Percentiles rank a stretch among this genome's conserved stretches.
phyloP scores from a whole-genome alignment of 805 yeast species.

The Kluyveromyces lactis region DNA sequence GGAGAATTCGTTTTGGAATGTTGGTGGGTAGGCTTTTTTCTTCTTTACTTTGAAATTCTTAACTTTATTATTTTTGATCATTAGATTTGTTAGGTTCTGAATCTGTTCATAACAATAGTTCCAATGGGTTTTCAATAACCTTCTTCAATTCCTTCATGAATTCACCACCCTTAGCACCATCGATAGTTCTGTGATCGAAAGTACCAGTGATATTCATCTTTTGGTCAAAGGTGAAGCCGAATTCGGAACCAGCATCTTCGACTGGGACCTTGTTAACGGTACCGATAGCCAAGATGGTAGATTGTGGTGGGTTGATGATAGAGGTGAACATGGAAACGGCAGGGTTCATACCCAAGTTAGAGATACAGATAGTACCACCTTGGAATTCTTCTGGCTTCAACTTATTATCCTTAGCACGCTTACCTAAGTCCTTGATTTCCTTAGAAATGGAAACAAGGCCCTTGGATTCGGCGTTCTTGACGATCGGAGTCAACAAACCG shows the following conservation, averaged over 20 bases:
- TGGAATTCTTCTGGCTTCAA: conserved; percentile 94
- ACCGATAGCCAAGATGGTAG: conserved; percentile 89
- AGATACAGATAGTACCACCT: conserved; percentile 98
- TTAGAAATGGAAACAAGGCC: conserved; percentile 78
- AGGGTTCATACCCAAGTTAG: conserved; percentile 97
- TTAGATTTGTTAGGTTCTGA: not conserved
- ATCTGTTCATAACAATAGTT: conserved; percentile 59
- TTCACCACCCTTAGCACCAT: conserved; percentile 97
- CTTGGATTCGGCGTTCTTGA: conserved; percentile 76
- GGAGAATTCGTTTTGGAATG: not conserved
- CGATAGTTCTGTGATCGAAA: conserved; percentile 95
- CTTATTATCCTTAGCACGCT: conserved; percentile 92
- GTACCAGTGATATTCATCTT: conserved; percentile 91
- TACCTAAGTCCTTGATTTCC: conserved; percentile 86
- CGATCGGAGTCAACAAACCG: conserved; percentile 95
- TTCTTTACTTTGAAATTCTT: not conserved
- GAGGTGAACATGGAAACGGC: conserved; percentile 93
- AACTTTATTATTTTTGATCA: not conserved
- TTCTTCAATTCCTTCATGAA: conserved; percentile 88
- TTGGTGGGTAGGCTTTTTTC: not conserved
- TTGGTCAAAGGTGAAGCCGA: conserved; percentile 88
- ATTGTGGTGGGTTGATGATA: conserved; percentile 96
- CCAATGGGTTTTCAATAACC: conserved; percentile 92
- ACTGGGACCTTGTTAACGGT: conserved; percentile 88
- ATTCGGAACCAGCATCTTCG: conserved; percentile 83